Conservation (phyloP, 2,329 filamentous ascomycete genomes). For the Dendrostoma leiphaemia region DNA sequence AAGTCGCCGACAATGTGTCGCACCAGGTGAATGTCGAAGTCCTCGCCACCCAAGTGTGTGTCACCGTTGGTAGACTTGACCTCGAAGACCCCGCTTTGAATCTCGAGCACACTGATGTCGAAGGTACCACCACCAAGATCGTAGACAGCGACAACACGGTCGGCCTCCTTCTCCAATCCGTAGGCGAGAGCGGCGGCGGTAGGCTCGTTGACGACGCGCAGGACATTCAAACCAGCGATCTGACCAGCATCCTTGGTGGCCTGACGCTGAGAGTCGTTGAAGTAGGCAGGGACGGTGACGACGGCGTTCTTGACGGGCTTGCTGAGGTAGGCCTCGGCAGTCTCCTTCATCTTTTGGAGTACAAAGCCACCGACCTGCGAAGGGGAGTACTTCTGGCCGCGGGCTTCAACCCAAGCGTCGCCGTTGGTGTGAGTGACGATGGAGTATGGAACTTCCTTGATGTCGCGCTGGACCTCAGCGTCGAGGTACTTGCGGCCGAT, state of each 20-base stretch:
- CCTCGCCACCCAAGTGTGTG: conserved; percentile 96
- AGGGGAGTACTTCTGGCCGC: conserved; percentile 92
- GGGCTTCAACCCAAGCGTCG: conserved; percentile 92
- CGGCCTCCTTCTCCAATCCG: conserved; percentile 90
- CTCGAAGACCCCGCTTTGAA: conserved; percentile 97
- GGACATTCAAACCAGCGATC: conserved; percentile 92
- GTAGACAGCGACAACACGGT: conserved; percentile 90
- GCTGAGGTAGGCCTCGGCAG: conserved; percentile 87
- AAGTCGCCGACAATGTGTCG: conserved; percentile 92
- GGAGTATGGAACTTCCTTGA: conserved; percentile 98
- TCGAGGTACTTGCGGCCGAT: conserved; percentile 98
- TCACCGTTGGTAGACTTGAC: conserved; percentile 99
- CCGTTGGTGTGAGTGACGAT: conserved; percentile 96
- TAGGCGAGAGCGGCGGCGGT: conserved; percentile 95
- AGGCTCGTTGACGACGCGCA: conserved; percentile 97
- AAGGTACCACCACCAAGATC: conserved; percentile 98
- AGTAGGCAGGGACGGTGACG: conserved; percentile 95
- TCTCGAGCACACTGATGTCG: conserved; percentile 97
- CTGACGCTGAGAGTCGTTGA: conserved; percentile 98
- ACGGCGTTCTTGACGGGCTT: conserved; percentile 94
- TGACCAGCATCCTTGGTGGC: conserved; percentile 97
- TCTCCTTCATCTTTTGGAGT: conserved; percentile 99
- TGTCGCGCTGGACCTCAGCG: conserved; percentile 88
- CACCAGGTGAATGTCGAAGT: conserved; percentile 94
- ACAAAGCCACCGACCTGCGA: conserved; percentile 98